These are phyloP conservation scores for Cucumis hystrix DNA, from an alignment of 306 rosid species.

Conservation along the genomic window DNA sequence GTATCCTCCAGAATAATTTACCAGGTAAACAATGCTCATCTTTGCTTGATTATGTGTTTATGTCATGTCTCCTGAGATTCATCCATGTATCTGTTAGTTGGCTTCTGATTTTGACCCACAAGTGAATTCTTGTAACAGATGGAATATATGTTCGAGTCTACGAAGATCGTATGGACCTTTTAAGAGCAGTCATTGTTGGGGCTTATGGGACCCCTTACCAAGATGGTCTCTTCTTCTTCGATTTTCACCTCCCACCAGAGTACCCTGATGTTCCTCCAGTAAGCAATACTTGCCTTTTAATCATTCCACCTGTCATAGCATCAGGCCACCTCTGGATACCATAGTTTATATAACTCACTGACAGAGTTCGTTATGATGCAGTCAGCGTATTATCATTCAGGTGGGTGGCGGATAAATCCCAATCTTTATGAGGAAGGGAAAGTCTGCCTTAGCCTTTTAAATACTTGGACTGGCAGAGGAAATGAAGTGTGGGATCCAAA, in stretches of 20 bases:
- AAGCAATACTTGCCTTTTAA: conserved; percentile 21
- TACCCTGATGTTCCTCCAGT: conserved; percentile 98
- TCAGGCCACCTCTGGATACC: not conserved
- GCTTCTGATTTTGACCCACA: conserved; percentile 4
- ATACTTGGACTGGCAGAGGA: conserved; percentile 98
- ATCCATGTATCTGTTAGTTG: conserved; percentile 12
- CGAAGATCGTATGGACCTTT: conserved; percentile 94
- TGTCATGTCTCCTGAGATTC: conserved; percentile 4
- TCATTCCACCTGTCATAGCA: not conserved
- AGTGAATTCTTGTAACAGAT: conserved; percentile 36
- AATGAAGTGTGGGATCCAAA: conserved; percentile 99
- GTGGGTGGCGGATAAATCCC: conserved; percentile 98
- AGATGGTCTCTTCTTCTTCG: conserved; percentile 97
- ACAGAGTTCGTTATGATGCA: conserved; percentile 30
- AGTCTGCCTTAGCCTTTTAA: conserved; percentile 96
- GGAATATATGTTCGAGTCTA: conserved; percentile 83
- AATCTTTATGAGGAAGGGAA: conserved; percentile 97
- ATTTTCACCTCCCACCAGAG: conserved; percentile 94
- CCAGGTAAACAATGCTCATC: conserved; percentile 43
- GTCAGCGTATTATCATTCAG: conserved; percentile 98
- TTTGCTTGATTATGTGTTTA: conserved; percentile 8
- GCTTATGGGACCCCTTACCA: conserved; percentile 99
- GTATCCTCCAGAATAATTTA: conserved; percentile 87
- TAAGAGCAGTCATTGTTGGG: conserved; percentile 96
- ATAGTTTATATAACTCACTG: not conserved